Evolutionary conservation across 2,329 filamentous ascomycete species (phyloP).

Genomic region (Penicillium polonicum): DNA sequence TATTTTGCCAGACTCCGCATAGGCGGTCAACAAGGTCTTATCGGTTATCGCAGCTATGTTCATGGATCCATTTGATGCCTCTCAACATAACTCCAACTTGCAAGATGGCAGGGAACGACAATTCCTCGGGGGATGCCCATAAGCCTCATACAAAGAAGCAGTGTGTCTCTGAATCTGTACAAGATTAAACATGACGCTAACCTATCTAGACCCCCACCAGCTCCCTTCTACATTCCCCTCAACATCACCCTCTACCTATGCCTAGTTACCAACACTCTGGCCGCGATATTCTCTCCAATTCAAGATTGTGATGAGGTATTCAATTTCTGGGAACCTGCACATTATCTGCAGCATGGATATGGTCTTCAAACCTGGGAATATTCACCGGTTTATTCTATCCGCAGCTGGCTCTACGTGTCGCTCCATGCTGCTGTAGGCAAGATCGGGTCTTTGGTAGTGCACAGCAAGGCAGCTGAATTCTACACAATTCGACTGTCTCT

Average conservation of each 20-base stretch:
- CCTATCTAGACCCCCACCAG: constrained; percentile 30
- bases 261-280: constrained; percentile 68
- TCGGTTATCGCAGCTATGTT: constrained; percentile 27
- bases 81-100: constrained; percentile 7
- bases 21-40: constrained; percentile 30
- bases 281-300: constrained; percentile 82
- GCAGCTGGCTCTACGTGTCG: constrained; percentile 87
- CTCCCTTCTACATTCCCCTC: constrained; percentile 64
- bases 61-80: not conserved
- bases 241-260: constrained; percentile 80
- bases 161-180: constrained; percentile 17
- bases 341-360: constrained; percentile 90
- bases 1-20: constrained; percentile 22
- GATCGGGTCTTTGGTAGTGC: constrained; percentile 57
- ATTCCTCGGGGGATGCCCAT: constrained; percentile 14
- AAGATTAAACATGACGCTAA: constrained; percentile 17
- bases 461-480: constrained; percentile 65
- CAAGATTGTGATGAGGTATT: constrained; percentile 98
- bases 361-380: constrained; percentile 99
- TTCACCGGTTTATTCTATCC: constrained; percentile 88
- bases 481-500: constrained; percentile 78
- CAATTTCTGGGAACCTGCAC: constrained; percentile 98
- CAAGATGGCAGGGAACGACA: constrained; percentile 22
- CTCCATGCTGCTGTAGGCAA: constrained; percentile 74
- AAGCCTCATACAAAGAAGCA: constrained; percentile 27